Conservation (phyloP, 805 yeast species). For the Saccharomycopsis vini region DNA sequence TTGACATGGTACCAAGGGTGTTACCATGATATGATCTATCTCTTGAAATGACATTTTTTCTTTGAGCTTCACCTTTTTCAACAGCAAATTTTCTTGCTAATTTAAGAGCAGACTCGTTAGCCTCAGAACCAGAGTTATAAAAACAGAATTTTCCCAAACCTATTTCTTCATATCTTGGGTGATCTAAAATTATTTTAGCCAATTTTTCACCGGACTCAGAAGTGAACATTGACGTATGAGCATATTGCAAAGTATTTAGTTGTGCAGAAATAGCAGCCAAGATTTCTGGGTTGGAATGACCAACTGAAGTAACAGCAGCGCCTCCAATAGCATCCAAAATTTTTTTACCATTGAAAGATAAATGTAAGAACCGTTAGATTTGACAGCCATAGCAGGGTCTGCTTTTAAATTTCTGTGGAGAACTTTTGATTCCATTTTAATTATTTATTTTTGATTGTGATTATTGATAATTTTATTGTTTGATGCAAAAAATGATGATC, state of each 20-base stretch:
- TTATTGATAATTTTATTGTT: no score
- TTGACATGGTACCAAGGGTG: constrained; percentile 36
- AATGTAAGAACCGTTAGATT: constrained; percentile 1
- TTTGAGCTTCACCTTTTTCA: constrained; percentile 33
- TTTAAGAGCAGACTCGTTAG: constrained; percentile 56
- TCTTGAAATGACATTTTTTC: constrained; percentile 36
- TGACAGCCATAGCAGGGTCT: neutral
- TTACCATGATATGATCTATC: constrained; percentile 40
- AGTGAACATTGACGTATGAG: constrained; percentile 29
- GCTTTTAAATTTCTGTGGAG: neutral
- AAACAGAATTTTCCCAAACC: constrained; percentile 32
- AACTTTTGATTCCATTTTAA: neutral
- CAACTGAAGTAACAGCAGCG: constrained; percentile 41
- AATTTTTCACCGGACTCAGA: constrained; percentile 30
- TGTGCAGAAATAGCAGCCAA: constrained; percentile 31
- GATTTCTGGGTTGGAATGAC: constrained; percentile 35
- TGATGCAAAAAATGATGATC: no score
- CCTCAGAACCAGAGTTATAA: constrained; percentile 56
- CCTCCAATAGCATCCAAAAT: constrained; percentile 30
- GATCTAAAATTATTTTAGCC: constrained; percentile 34
- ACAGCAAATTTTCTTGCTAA: constrained; percentile 39
- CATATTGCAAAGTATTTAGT: constrained; percentile 12
- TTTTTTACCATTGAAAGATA: constrained; percentile 4
- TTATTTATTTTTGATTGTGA: no score
- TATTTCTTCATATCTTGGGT: constrained; percentile 29